Evolutionary conservation across 768 basidiomycete species (phyloP).

Genomic region (Podaxis sp.): DNA sequence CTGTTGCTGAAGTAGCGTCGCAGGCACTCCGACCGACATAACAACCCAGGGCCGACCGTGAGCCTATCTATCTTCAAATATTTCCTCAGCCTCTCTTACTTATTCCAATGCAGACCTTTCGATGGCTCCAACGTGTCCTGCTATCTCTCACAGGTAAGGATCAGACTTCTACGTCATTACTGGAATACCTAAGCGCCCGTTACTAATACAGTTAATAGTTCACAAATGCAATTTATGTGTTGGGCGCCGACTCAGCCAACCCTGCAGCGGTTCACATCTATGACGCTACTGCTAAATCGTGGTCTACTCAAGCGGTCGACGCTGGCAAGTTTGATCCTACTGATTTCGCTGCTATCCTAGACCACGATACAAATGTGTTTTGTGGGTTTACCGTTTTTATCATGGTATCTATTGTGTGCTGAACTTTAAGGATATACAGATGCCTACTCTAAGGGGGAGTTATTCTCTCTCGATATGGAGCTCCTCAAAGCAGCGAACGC

Average conservation of each 20-base stretch:
- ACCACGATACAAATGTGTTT: slow-evolving; percentile 94
- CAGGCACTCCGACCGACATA: slow-evolving; percentile 62
- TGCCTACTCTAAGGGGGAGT: slow-evolving; percentile 60
- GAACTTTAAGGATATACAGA: slow-evolving; percentile 36
- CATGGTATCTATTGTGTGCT: not conserved
- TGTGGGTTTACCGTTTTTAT: slow-evolving; percentile 41
- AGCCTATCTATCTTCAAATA: slow-evolving; percentile 25
- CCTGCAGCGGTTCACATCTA: slow-evolving; percentile 77
- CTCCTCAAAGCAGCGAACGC: slow-evolving; percentile 58
- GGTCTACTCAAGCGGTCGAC: slow-evolving; percentile 71
- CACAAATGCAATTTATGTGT: slow-evolving; percentile 81
- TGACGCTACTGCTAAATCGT: slow-evolving; percentile 66
- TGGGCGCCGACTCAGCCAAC: slow-evolving; percentile 73
- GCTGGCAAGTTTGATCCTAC: slow-evolving; percentile 57
- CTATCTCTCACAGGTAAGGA: slow-evolving; percentile 64
- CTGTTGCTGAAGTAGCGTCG: slow-evolving; percentile 4
- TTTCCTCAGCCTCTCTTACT: not conserved
- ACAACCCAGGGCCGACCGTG: slow-evolving; percentile 78
- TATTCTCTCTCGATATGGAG: slow-evolving; percentile 73
- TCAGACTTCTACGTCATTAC: not conserved
- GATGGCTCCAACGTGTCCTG: slow-evolving; percentile 62
- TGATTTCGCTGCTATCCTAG: slow-evolving; percentile 72
- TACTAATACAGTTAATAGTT: slow-evolving; percentile 43
- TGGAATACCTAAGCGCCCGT: not conserved
- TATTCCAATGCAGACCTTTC: slow-evolving; percentile 49